Evolutionary conservation across 148 eudicot species (phyloP).

Genomic region (Camellia lanceoleosa): DNA sequence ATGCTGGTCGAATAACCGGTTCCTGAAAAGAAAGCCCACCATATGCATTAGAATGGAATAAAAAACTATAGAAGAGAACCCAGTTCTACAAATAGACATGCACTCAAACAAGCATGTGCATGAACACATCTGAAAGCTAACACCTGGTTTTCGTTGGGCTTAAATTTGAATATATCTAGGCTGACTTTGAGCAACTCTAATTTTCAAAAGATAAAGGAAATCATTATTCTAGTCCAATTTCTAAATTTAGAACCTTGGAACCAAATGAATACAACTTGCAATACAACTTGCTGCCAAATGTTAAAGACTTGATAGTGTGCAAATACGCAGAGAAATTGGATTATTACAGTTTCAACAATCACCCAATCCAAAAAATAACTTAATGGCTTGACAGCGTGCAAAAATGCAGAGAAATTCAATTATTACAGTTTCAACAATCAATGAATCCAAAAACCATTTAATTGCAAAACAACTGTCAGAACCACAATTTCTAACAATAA

Average conservation of each 20-base stretch:
- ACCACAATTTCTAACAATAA: neutral
- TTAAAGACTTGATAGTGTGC: neutral
- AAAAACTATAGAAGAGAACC: neutral
- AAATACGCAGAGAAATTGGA: neutral
- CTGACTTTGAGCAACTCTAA: neutral
- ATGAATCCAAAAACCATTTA: neutral
- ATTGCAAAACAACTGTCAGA: neutral
- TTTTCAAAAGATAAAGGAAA: neutral
- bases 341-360: neutral
- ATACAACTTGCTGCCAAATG: constrained; percentile 4
- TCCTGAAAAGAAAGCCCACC: constrained; percentile 46
- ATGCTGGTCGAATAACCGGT: constrained; percentile 85
- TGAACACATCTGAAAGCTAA: neutral
- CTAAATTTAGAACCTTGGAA: neutral
- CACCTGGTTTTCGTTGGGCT: neutral
- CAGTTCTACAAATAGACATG: neutral
- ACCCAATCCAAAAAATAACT: neutral
- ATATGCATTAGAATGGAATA: neutral
- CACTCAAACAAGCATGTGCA: constrained; percentile 4
- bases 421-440: neutral
- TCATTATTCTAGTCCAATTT: neutral
- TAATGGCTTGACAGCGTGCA: neutral
- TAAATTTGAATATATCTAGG: neutral
- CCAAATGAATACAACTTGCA: neutral
- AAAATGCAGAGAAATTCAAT: neutral